Evolutionary conservation across 2,329 filamentous ascomycete species (phyloP), one percentile per base, ranked within the genome.

Genomic region (Xylariaceae sp.): DNA sequence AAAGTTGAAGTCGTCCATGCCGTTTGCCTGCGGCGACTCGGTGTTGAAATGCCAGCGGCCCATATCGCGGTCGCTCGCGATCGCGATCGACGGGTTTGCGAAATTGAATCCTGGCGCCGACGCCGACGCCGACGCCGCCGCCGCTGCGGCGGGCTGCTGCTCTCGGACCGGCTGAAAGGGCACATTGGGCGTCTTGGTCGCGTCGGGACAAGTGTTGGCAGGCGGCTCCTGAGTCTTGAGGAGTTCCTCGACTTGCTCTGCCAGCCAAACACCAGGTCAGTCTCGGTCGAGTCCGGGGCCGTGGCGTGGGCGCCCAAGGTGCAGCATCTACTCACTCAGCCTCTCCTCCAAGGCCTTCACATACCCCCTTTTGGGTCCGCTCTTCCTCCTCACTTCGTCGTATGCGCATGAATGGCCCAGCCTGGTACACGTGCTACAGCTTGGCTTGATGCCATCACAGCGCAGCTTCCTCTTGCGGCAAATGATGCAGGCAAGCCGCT

Each of bases 291-390:
- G 32, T 17, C 36, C 26, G 13, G 24, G 18, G 4, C 9, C 31
- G 16, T 25, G 17, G 18, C 17, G 12, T 29, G 24, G 18, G 29
- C 21, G 19, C 12, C 15, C 31, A 11, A 26, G 18, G 32, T 27
- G 31, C n/a, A n/a, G n/a, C n/a, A n/a, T 17, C 32, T 38, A 64
- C 83, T 65, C 70, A 94, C 88, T 89, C 53, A 98, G 64, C 57
- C 92, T 77, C 57, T 93, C 89, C 61, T 96, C 92, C 47, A 96
- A 64, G 39, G 88, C 82, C 67, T 94, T 94, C 41, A 94, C 89
- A 56, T 95, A 94, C 49, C 89, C 89, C 55, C 89, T 75, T 67
- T 94, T 94, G 3, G 89, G 89, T 3, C 89, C 89, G 57, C 88
- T 94, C 75, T 94, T 94, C 63, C 87, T 85, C 56, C 89, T 77